These are phyloP conservation scores for Striga asiatica DNA, from an alignment of 257 asterid species.

Conservation along the genomic window DNA sequence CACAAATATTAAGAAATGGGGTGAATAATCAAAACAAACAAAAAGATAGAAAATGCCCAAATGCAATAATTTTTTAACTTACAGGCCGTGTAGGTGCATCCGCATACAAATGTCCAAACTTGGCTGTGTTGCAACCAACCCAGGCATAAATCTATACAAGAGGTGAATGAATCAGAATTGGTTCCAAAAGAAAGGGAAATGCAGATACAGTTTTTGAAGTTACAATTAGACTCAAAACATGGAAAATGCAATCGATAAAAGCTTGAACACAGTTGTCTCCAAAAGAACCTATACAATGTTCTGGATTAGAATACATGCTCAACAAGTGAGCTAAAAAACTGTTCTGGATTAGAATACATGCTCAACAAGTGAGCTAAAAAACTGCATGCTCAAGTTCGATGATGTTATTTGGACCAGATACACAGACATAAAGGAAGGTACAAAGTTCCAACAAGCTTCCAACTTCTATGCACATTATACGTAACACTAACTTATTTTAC, in stretches of 20 bases:
- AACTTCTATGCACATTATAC: too few species aligned
- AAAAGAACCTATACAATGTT: background rate
- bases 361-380: too few species aligned
- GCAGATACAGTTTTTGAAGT: background rate
- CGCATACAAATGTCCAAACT: constrained; percentile 81
- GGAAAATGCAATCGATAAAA: background rate
- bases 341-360: background rate
- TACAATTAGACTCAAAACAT: background rate
- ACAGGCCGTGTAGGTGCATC: constrained; percentile 80
- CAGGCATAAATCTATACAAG: constrained; percentile 65
- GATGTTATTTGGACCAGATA: too few species aligned
- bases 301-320: background rate
- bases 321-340: too few species aligned
- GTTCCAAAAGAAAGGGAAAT: background rate
- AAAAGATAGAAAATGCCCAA: background rate
- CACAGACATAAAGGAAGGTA: background rate
- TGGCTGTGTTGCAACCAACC: constrained; percentile 83
- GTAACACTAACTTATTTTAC: too few species aligned
- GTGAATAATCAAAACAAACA: background rate
- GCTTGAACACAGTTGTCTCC: background rate
- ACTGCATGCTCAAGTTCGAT: too few species aligned
- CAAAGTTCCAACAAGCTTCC: too few species aligned
- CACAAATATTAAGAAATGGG: background rate
- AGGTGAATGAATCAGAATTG: background rate
- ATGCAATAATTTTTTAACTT: too few species aligned